Conservation (phyloP, 2,329 filamentous ascomycete genomes). For the Nigrospora oryzae region DNA sequence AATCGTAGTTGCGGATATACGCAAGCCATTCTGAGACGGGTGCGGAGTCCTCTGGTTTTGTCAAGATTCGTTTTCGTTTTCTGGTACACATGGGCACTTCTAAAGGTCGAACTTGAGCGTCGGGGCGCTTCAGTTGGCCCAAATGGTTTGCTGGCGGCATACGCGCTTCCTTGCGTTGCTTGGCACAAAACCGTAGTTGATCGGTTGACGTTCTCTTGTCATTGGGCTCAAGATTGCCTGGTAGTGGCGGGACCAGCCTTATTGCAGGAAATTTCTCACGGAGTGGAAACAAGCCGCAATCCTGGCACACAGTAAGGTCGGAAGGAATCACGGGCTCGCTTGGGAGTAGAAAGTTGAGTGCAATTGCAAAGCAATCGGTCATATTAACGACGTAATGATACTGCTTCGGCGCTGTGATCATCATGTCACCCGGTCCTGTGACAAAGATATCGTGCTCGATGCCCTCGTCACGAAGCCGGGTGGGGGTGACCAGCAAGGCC, state of each 20-base stretch:
- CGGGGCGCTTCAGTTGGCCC: too few relatives aligned
- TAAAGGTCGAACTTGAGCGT: too few relatives aligned
- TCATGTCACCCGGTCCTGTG: slow-evolving; percentile 3
- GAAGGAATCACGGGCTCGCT: background rate
- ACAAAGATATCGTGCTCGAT: slow-evolving; percentile 1
- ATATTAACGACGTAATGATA: slow-evolving; percentile 4
- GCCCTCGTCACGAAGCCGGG: slow-evolving; percentile 1
- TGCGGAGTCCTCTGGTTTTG: too few relatives aligned
- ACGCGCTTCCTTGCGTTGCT: too few relatives aligned
- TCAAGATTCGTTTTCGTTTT: too few relatives aligned
- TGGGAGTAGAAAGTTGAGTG: slow-evolving; percentile 5
- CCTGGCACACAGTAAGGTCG: slow-evolving; percentile 2
- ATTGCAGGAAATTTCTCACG: background rate
- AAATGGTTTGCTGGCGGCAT: too few relatives aligned
- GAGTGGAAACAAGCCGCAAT: slow-evolving; percentile 2
- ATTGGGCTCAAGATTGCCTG: background rate
- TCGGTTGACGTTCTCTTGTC: too few relatives aligned
- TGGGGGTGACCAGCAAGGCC: slow-evolving; percentile 1
- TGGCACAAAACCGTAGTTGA: too few relatives aligned
- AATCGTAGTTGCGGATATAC: too few relatives aligned
- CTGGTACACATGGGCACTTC: too few relatives aligned
- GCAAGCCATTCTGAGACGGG: too few relatives aligned
- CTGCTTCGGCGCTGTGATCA: slow-evolving; percentile 1
- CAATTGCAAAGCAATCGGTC: slow-evolving; percentile 1
- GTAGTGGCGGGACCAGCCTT: background rate